phyloP scores from a whole-genome alignment of 805 yeast genomes.

The Zygoascus biomembranicola region DNA sequence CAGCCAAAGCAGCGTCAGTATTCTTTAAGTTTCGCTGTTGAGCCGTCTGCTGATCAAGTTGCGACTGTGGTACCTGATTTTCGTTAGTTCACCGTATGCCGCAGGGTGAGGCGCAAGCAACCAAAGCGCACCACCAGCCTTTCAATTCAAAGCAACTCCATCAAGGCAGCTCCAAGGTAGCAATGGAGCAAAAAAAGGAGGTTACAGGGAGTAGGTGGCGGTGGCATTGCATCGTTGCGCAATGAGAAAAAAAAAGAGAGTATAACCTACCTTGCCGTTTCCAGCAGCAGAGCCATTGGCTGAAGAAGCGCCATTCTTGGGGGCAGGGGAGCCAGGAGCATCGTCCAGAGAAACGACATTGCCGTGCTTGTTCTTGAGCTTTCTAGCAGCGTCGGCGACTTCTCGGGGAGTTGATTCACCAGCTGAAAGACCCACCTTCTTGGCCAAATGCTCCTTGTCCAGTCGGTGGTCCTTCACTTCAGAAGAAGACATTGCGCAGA shows the following conservation, averaged over 20 bases:
- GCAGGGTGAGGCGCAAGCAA: background rate
- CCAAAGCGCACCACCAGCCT: background rate
- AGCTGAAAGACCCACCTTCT: background rate
- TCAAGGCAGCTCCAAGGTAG: no score
- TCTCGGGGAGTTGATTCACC: background rate
- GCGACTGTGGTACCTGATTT: background rate
- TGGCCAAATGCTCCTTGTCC: background rate
- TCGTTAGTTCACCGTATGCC: background rate
- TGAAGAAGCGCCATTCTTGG: background rate
- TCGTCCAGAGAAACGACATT: background rate
- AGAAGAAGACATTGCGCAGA: background rate
- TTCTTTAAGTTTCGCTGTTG: background rate
- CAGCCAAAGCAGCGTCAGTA: background rate
- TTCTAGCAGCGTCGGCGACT: background rate
- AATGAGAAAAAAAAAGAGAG: background rate
- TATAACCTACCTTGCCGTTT: background rate
- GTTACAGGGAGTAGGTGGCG: no score
- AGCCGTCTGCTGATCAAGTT: background rate
- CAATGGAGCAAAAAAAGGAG: no score
- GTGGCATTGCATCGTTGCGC: background rate
- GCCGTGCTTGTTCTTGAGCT: background rate
- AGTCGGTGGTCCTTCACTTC: background rate
- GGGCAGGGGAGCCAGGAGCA: background rate
- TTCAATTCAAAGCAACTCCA: no score
- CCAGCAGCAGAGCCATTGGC: background rate